These are phyloP conservation scores for Colletotrichum sublineola DNA, from an alignment of 2,329 filamentous ascomycete species.

Conservation along the genomic window DNA sequence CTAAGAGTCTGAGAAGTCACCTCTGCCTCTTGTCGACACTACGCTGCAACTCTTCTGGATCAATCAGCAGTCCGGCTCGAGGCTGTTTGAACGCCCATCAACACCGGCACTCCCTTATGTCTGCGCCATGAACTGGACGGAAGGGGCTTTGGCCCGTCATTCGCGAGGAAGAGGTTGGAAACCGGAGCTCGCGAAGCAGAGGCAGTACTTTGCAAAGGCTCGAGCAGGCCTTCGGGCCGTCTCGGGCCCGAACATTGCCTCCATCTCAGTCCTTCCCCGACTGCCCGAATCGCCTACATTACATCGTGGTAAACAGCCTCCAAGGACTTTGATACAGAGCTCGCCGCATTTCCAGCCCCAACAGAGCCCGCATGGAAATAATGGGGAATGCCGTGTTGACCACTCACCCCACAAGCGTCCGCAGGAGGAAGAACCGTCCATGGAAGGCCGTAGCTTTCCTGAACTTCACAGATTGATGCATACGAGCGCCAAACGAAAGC, in stretches of 20 bases:
- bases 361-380: conserved; percentile 42
- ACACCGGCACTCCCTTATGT: neutral
- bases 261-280: conserved; percentile 47
- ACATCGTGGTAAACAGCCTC: neutral
- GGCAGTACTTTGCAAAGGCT: conserved; percentile 55
- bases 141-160: conserved; percentile 54
- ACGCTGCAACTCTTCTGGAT: neutral
- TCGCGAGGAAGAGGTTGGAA: conserved; percentile 51
- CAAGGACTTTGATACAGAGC: neutral
- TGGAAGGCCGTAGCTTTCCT: neutral
- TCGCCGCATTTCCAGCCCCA: conserved; percentile 36
- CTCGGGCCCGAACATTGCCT: neutral
- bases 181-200: conserved; percentile 52
- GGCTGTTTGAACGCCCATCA: neutral
- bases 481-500: conserved; percentile 6
- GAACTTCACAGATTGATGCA: neutral
- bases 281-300: neutral
- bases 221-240: conserved; percentile 29
- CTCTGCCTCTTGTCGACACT: neutral
- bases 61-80: neutral
- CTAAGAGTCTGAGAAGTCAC: neutral
- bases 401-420: neutral
- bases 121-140: conserved; percentile 59
- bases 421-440: neutral
- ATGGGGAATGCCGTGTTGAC: no score